A percentile compares a stretch with the other conserved stretches of the same genome.
Conservation (phyloP, 345 rosid genomes). For the Eucalyptus marginata region DNA sequence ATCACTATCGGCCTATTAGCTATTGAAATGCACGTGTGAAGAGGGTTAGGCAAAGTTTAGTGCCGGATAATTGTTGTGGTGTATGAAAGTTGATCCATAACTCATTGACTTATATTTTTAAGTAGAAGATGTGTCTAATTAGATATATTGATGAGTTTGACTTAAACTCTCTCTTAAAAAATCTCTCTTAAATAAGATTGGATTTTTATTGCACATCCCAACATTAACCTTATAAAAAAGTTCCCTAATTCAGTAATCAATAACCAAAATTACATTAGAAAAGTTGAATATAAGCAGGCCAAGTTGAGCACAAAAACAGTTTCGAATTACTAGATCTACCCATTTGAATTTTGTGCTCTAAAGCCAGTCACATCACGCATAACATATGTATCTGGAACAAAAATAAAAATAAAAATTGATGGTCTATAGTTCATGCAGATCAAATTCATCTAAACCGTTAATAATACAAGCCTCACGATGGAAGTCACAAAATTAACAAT, state of each 20-base stretch:
- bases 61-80: fast-evolving
- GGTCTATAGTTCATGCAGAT: background rate
- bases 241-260: background rate
- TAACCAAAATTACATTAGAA: background rate
- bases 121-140: background rate
- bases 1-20: background rate
- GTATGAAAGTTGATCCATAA: background rate
- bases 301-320: background rate
- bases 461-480: background rate
- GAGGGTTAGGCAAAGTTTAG: background rate
- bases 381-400: background rate
- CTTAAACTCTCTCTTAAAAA: background rate
- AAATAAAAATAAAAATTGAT: background rate
- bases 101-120: background rate
- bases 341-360: background rate
- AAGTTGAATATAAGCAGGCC: background rate
- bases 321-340: background rate
- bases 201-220: background rate
- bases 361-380: background rate
- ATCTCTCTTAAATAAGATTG: background rate
- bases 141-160: background rate
- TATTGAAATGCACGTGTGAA: background rate
- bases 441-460: background rate
- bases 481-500: background rate
- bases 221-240: background rate